Evolutionary conservation across 441 rosid species (phyloP).

Genomic region (Brassica hybrid): DNA sequence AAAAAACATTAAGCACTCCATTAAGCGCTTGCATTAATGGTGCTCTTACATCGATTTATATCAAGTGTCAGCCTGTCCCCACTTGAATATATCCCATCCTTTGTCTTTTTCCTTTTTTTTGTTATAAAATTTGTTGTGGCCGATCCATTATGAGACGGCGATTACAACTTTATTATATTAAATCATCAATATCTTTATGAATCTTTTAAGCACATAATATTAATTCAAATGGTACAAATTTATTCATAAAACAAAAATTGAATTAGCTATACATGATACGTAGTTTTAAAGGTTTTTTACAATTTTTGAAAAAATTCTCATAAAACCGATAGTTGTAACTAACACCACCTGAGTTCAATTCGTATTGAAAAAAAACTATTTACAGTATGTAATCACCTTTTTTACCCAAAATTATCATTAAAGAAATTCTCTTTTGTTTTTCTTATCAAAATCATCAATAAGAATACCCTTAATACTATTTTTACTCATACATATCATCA

Average conservation of each 20-base stretch:
- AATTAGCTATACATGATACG: neutral
- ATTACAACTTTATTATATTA: conserved; percentile 1
- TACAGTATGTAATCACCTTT: no score
- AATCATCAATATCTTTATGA: neutral
- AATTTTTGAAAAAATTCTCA: neutral
- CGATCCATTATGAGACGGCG: neutral
- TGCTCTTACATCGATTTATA: neutral
- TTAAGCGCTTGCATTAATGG: no score
- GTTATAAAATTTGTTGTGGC: conserved; percentile 3
- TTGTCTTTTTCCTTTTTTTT: neutral
- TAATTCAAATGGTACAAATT: neutral
- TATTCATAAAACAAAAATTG: neutral
- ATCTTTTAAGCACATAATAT: neutral
- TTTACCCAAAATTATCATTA: no score
- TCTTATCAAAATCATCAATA: neutral
- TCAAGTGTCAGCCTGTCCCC: conserved; percentile 7
- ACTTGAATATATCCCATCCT: conserved; percentile 4
- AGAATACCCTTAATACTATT: neutral
- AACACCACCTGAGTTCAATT: no score
- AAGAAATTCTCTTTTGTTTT: neutral
- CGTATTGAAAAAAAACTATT: no score
- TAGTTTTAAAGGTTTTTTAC: neutral
- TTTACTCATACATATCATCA: neutral
- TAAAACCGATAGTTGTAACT: no score
- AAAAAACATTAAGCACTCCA: no score